Base-by-base conservation (phyloP, 2,329 filamentous ascomycete genomes). In the Amylocarpus encephaloides region DNA sequence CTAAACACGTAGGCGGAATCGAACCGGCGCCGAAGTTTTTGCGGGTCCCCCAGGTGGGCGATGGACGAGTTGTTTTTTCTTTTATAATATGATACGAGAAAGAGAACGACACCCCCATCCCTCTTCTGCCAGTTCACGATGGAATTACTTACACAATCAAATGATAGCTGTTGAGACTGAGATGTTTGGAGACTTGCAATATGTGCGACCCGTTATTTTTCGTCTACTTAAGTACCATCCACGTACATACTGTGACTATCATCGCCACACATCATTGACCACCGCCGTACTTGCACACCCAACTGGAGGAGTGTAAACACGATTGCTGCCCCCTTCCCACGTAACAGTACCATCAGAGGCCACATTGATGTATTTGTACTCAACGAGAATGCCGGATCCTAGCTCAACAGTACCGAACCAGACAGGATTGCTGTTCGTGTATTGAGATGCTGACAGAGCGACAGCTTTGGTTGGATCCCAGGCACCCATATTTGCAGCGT, bases 341-440 rank as follows among this genome's bases (percentile, higher is more conserved):
- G 67, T 72, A 7, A 85, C 67, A 0, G 68, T 69, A 0, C 81
- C 78, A 58, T 77, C 74, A 1, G 66, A 61, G 51, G 72, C 71
- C 38, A 83, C 74, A 44, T 78, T 76, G 59, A 88, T 76, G 62
- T 80, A 89, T 70, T 88, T 88, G 66, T 87, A 88, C 68, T 80
- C 61, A 39, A 88, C 70, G 2, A 66, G 68, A 43, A 72, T 71
- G 2, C 83, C 83, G 0, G 79, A 72, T 0, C 71, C 66, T 13
- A 89, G 66, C 1, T 68, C 70, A 26, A 88, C 62, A 0, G 75
- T 76, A 0, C 66, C 73, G 41, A 69, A 73, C 86, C 85, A 89
- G 5, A 85, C 56, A 0, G 78, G 80, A 59, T 84, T 79, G 32
- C 64, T 67, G 2, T 69, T 59, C 0, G 79, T 83, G 63, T 88